Base-by-base conservation (phyloP, 768 basidiomycete species). In the Postia placenta region DNA sequence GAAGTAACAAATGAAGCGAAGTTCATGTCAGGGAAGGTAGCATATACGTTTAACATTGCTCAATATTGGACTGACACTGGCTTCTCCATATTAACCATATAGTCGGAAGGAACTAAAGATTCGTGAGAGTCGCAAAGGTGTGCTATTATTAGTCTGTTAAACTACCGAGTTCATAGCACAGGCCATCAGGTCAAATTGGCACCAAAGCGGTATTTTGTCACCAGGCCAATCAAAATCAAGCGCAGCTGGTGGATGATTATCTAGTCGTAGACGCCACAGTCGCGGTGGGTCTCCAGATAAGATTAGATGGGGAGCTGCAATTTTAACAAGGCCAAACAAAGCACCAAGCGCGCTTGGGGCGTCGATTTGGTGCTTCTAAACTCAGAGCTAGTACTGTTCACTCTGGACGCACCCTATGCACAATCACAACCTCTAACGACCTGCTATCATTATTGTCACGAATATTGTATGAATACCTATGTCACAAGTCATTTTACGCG, bases 301-400 rank as follows among this genome's bases (percentile, higher is more conserved):
- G 41, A 42, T 42, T 7, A 42, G 41, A 42, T 42, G 41, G 23
- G 23, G 14, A 19, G 42, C 22, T 54, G 7, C 26, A 52, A 53
- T 53, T 51, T 52, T 54, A 55, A 56, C 58, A 56, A 20, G 52
- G 23, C 45, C 56, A 60, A 60, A 60, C 41, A 56, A 19, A 28
- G 46, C 43, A 51, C 49, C 47, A 43, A 36, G 39, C 42, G 42
- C 47, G 43, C 39, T 46, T 30, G 22, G 23, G 23, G 41, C 52
- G 37, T 25, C 35, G 45, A 43, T 39, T 27, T 30, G 45, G 45
- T 48, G 51, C 48, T 38, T 45, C 39, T n/a, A n/a, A n/a, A n/a
- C n/a, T n/a, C n/a, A n/a, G n/a, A 42, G 27, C 49, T 53, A 51
- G 42, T 6, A 48, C 36, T 22, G 40, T 42, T 27, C 40, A 52